Evolutionary conservation across 1,284 basidiomycete species (phyloP).

Genomic region (Gymnopus androsaceus): DNA sequence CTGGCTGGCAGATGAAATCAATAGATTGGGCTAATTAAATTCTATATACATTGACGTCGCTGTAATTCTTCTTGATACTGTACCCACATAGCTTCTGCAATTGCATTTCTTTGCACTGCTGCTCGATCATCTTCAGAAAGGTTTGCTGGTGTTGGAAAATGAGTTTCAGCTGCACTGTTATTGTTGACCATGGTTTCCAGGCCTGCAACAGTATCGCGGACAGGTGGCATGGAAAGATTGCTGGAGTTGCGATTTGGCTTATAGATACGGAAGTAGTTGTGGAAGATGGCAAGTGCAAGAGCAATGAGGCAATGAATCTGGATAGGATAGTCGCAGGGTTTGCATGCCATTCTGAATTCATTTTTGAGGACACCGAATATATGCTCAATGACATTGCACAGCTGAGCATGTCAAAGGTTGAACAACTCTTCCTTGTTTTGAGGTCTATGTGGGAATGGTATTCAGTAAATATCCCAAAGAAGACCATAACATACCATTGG

Average conservation of each 20-base stretch:
- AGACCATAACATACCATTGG: slow-evolving; percentile 4
- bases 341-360: background rate
- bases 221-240: background rate
- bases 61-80: background rate
- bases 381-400: slow-evolving; percentile 31
- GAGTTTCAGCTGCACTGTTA: too few species aligned
- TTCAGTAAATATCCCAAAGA: background rate
- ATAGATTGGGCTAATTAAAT: background rate
- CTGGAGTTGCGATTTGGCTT: slow-evolving; percentile 11
- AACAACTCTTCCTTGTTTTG: slow-evolving; percentile 31
- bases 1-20: background rate
- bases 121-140: too few species aligned
- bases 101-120: too few species aligned
- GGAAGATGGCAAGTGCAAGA: slow-evolving; percentile 22
- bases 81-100: background rate
- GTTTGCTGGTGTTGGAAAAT: too few species aligned
- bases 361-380: slow-evolving; percentile 36
- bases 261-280: slow-evolving; percentile 31
- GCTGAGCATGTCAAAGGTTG: slow-evolving; percentile 32
- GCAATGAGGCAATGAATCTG: slow-evolving; percentile 23
- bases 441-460: slow-evolving; percentile 21
- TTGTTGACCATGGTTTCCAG: too few species aligned
- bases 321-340: slow-evolving; percentile 7
- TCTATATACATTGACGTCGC: background rate
- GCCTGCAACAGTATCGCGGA: too few species aligned